Base-by-base conservation (phyloP, 305 asterid genomes). In the Solanum hybrid region DNA sequence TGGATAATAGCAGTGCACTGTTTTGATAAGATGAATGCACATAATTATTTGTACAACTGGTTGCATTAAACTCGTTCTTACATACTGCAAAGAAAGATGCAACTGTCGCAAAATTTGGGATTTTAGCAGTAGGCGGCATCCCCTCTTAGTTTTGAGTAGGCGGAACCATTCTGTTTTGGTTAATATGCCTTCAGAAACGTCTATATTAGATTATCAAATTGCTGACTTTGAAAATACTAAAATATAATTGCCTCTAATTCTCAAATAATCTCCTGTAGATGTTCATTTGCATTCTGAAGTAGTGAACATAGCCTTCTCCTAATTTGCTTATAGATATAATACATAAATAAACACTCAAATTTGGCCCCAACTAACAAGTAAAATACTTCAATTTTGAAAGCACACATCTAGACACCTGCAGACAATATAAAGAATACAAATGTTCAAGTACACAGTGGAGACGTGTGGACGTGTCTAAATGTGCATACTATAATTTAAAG, bases 371-470 rank as follows among this genome's bases (percentile, higher is more conserved):
- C 1, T 64, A 22, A 64, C 12, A 22, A 19, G 1, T 22, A 64
- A 22, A 2, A 1, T 4, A 56, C 27, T 22, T 0, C 27, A 22
- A 64, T 64, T 64, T 8, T 64, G 72, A 64, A 1, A 64, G 72
- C 27, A 8, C 72, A 64, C 72, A 22, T 64, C 27, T 64, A 64
- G 1, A 64, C 72, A 64, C 99, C 99, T 97, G 89, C 85, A 15
- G 29, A 60, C 31, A 37, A n/a, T 7, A 37, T 12, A 4, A 51
- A 45, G 24, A 31, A 80, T 38, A 40, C 66, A 38, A 26, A 13
- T 64, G 72, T 19, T 60, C 12, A 8, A 60, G 71, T 7, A 64
- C 72, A 64, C 13, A 64, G 27, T 64, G 27, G 72, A 64, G 72
- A 64, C 13, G 27, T 64, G 66, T 1, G 66, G 10, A 51, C 4